Evolutionary conservation across 2,329 filamentous ascomycete genomes (phyloP).

Genomic region (Grosmannia penicillata): DNA sequence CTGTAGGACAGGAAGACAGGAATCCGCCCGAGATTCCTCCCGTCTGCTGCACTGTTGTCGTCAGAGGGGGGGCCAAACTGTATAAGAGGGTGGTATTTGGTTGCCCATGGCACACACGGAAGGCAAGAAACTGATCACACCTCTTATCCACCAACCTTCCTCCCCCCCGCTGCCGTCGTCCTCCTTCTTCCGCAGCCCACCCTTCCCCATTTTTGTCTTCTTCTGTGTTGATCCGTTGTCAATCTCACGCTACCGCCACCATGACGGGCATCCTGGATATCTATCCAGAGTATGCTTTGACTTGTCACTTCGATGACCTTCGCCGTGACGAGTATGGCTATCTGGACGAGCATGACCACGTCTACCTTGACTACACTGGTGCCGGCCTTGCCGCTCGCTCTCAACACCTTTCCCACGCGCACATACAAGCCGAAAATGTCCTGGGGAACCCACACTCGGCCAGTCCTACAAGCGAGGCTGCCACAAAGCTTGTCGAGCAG

Average conservation of each 20-base stretch:
- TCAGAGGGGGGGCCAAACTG: too few species aligned
- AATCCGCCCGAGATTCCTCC: too few species aligned
- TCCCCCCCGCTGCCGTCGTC: neutral
- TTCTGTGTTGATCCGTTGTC: too few species aligned
- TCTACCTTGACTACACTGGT: constrained; percentile 27
- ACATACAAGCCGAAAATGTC: constrained; percentile 15
- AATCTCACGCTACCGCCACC: neutral
- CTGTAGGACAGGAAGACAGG: too few species aligned
- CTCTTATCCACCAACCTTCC: too few species aligned
- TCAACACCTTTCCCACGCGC: constrained; percentile 18
- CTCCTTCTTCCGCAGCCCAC: too few species aligned
- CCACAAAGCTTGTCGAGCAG: constrained; percentile 19
- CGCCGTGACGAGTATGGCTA: constrained; percentile 20
- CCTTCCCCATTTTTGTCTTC: too few species aligned
- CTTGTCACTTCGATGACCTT: constrained; percentile 17
- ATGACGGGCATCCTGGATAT: constrained; percentile 9
- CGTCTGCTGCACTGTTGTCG: too few species aligned
- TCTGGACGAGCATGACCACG: constrained; percentile 21
- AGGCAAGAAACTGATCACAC: too few species aligned
- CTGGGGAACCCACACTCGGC: constrained; percentile 26
- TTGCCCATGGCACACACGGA: too few species aligned
- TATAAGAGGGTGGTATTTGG: too few species aligned
- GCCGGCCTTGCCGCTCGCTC: constrained; percentile 19
- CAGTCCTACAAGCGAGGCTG: constrained; percentile 21
- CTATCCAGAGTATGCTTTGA: constrained; percentile 21